Percentiles rank a stretch among this genome's conserved stretches.
Evolutionary conservation across 768 basidiomycete genomes (phyloP).

Genomic region (Solioccasus polychromus): DNA sequence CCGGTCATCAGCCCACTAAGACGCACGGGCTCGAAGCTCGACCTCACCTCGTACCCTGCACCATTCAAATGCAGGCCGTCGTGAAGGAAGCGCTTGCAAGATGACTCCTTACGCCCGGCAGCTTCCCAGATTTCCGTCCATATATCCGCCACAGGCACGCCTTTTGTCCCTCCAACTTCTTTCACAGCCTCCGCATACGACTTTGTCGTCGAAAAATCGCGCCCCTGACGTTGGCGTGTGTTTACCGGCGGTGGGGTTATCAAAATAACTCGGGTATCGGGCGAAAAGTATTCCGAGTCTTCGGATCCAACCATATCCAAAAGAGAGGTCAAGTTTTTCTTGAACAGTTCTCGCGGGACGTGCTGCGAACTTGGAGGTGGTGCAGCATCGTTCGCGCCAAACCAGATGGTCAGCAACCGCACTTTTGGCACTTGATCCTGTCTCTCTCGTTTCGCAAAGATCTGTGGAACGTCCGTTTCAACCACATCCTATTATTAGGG

Average conservation of each 20-base stretch:
- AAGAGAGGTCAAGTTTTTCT: conserved; percentile 59
- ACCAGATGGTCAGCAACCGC: conserved; percentile 82
- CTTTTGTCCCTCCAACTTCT: conserved; percentile 52
- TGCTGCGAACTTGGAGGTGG: conserved; percentile 66
- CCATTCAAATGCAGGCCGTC: conserved; percentile 83
- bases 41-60: conserved; percentile 69
- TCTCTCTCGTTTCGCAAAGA: conserved; percentile 52
- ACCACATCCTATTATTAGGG: too few species aligned
- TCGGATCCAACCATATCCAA: conserved; percentile 61
- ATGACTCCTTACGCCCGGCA: conserved; percentile 57
- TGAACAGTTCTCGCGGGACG: conserved; percentile 67
- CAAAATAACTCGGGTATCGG: conserved; percentile 71
- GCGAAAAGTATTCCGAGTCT: conserved; percentile 62
- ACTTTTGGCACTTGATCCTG: conserved; percentile 53
- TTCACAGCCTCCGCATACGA: conserved; percentile 70
- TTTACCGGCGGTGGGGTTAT: conserved; percentile 86
- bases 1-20: conserved; percentile 1
- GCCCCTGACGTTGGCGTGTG: conserved; percentile 55
- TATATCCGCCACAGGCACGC: conserved; percentile 66
- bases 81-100: conserved; percentile 48
- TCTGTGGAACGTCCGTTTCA: too few species aligned
- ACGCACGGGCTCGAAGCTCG: neutral
- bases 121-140: conserved; percentile 76
- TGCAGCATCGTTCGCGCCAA: conserved; percentile 86
- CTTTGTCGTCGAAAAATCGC: conserved; percentile 54